Evolutionary conservation across 148 eudicot species (phyloP).

Genomic region (Mesembryanthemum crystallinum): DNA sequence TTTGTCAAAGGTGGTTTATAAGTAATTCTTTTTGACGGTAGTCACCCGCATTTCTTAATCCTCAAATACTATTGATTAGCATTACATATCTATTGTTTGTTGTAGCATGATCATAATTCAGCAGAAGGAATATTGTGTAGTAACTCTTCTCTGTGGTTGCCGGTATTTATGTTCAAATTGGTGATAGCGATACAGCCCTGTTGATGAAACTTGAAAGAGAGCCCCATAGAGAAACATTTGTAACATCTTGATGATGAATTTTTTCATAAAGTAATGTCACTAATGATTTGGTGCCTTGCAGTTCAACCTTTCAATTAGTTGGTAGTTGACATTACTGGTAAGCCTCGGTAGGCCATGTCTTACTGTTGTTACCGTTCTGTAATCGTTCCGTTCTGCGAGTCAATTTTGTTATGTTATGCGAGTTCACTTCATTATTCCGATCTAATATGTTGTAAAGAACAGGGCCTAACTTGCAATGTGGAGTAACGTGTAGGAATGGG

Average conservation of each 20-base stretch:
- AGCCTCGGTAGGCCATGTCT: no score
- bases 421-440: no score
- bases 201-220: neutral
- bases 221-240: neutral
- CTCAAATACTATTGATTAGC: neutral
- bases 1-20: neutral
- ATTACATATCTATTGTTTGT: neutral
- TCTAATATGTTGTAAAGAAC: no score
- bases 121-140: neutral
- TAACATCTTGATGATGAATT: neutral
- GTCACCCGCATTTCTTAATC: neutral
- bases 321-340: no score
- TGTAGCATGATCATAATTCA: neutral
- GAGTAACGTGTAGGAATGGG: no score
- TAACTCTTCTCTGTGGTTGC: neutral
- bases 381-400: no score
- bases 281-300: neutral
- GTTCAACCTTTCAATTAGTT: neutral
- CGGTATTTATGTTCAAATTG: constrained; percentile 2
- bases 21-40: constrained; percentile 14
- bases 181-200: neutral
- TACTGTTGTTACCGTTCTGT: no score
- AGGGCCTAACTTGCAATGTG: no score
- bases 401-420: no score
- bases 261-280: neutral